phyloP scores from a whole-genome alignment of 331 rosid genomes.

The Acacia concinna region DNA sequence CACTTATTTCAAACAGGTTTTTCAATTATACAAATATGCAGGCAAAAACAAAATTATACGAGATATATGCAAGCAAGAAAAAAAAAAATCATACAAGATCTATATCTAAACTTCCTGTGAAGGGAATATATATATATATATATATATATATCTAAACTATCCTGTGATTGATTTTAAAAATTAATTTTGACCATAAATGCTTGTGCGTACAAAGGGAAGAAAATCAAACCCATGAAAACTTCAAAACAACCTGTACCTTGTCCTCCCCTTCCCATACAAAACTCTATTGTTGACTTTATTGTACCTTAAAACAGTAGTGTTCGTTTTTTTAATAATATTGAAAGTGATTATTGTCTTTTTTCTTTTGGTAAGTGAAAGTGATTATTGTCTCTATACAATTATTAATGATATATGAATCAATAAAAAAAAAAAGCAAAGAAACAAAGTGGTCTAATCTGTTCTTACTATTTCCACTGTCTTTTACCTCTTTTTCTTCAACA shows the following conservation, averaged over 20 bases:
- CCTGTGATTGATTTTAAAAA: too few relatives aligned
- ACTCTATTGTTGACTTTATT: slow-evolving; percentile 30
- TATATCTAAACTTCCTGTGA: neutral
- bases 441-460: slow-evolving; percentile 29
- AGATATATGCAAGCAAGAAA: too few relatives aligned
- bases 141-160: too few relatives aligned
- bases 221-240: neutral
- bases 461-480: neutral
- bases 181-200: neutral
- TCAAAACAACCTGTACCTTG: neutral
- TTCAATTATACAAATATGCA: too few relatives aligned
- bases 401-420: neutral
- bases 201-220: neutral
- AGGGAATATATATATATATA: too few relatives aligned
- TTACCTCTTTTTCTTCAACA: neutral
- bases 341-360: too few relatives aligned
- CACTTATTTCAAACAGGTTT: neutral
- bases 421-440: neutral
- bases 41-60: too few relatives aligned
- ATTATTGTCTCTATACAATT: slow-evolving; percentile 5
- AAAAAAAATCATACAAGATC: too few relatives aligned
- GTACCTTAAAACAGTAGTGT: slow-evolving; percentile 21
- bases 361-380: too few relatives aligned
- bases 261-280: neutral
- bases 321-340: neutral